A percentile compares a stretch with the other conserved stretches of the same genome.
Evolutionary conservation across 139 green algal species (phyloP).

Genomic region (Nannochloris sp.): DNA sequence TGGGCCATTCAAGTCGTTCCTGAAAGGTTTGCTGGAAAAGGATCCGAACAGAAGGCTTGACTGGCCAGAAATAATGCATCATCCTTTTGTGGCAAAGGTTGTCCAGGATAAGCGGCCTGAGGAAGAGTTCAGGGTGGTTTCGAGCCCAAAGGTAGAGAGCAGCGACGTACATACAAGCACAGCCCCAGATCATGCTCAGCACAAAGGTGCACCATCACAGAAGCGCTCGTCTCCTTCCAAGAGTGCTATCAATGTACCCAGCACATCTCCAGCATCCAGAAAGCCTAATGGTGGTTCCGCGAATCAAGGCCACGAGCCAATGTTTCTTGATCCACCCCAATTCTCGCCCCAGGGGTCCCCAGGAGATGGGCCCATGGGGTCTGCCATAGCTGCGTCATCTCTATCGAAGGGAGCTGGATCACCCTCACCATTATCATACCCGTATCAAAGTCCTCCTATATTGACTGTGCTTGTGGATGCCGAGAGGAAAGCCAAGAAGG

Average conservation of each 20-base stretch:
- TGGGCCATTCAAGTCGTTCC: conserved; percentile 80
- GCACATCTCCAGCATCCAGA: background rate
- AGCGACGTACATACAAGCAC: too few species aligned
- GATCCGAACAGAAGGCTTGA: conserved; percentile 64
- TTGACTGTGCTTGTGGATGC: conserved; percentile 10
- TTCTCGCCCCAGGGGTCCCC: conserved; percentile 10
- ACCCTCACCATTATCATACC: background rate
- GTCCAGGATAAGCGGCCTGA: background rate
- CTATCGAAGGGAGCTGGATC: background rate
- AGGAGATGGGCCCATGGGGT: background rate
- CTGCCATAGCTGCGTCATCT: background rate
- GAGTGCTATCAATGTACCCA: too few species aligned
- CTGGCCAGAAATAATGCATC: conserved; percentile 86
- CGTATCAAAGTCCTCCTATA: background rate
- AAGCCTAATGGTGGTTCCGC: background rate
- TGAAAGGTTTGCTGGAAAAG: conserved; percentile 96
- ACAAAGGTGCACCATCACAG: too few species aligned
- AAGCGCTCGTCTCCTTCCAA: too few species aligned
- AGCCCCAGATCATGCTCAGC: too few species aligned
- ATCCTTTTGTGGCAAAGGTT: conserved; percentile 83
- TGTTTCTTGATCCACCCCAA: conserved; percentile 17
- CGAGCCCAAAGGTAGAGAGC: background rate
- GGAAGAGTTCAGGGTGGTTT: background rate
- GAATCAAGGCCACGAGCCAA: conserved; percentile 3
- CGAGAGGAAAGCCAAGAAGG: conserved; percentile 2